Evolutionary conservation across 352 stramenopile genomes (phyloP).

Genomic region (Stramenopiles sp.): DNA sequence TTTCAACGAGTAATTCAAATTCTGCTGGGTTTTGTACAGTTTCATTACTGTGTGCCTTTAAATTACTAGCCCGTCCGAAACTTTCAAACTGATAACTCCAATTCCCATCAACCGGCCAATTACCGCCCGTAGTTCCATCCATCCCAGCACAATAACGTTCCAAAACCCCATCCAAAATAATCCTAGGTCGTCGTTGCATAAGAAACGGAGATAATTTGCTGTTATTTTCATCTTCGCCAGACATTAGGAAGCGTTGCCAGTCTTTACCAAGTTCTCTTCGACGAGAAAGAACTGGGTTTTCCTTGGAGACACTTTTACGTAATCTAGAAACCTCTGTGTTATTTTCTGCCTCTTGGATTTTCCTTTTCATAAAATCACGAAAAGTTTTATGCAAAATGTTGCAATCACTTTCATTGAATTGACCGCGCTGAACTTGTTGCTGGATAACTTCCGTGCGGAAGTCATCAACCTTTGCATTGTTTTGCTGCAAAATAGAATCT

Average conservation of each 20-base stretch:
- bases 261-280: background rate
- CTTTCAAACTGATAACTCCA: constrained; percentile 9
- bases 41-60: background rate
- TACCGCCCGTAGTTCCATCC: background rate
- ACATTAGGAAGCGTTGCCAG: background rate
- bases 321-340: background rate
- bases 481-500: background rate
- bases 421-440: background rate
- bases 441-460: background rate
- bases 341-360: background rate
- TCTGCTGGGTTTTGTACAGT: background rate
- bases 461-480: background rate
- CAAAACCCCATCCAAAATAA: background rate
- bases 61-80: background rate
- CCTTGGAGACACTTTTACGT: background rate
- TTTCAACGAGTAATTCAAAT: background rate
- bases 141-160: constrained; percentile 1
- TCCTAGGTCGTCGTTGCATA: background rate
- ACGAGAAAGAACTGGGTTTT: background rate
- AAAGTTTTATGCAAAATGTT: background rate
- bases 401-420: background rate
- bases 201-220: constrained; percentile 5
- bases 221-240: background rate
- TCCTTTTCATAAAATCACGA: background rate
- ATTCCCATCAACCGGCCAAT: background rate